Evolutionary conservation across 495 filamentous ascomycete genomes (phyloP).

Genomic region (Aspergillus mulundensis): DNA sequence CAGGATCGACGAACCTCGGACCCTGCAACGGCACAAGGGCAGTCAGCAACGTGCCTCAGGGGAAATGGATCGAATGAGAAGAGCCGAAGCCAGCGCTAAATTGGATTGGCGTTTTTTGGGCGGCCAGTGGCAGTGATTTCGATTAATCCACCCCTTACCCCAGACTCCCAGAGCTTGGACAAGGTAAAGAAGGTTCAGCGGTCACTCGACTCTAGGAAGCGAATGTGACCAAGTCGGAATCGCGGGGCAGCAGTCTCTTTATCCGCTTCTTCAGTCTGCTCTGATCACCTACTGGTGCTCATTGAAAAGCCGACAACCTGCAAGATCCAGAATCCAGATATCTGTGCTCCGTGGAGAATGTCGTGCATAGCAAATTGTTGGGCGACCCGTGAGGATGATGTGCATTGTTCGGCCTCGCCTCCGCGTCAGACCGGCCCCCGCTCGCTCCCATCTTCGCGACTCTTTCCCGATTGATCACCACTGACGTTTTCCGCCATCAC

Average conservation of each 20-base stretch:
- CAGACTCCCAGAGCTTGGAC: neutral
- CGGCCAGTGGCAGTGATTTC: neutral
- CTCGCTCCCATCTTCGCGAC: too few relatives aligned
- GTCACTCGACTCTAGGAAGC: neutral
- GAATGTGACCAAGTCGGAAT: neutral
- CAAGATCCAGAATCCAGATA: too few relatives aligned
- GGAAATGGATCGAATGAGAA: neutral
- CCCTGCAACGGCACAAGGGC: conserved; percentile 1
- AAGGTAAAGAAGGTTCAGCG: too few relatives aligned
- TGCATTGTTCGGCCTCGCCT: neutral
- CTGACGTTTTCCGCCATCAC: neutral
- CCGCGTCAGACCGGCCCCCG: neutral
- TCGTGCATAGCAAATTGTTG: neutral
- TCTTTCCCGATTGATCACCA: neutral
- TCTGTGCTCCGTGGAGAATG: too few relatives aligned
- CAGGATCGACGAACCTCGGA: conserved; percentile 18
- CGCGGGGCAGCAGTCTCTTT: neutral
- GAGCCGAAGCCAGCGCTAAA: neutral
- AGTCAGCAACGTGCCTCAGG: neutral
- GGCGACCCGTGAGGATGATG: neutral
- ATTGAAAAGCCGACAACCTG: neutral
- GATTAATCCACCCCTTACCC: neutral
- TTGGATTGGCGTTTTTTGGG: neutral
- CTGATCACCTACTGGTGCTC: neutral
- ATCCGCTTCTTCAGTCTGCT: neutral